Evolutionary conservation across 805 yeast species (phyloP).

Genomic region (Saccharomycopsis fermentans): DNA sequence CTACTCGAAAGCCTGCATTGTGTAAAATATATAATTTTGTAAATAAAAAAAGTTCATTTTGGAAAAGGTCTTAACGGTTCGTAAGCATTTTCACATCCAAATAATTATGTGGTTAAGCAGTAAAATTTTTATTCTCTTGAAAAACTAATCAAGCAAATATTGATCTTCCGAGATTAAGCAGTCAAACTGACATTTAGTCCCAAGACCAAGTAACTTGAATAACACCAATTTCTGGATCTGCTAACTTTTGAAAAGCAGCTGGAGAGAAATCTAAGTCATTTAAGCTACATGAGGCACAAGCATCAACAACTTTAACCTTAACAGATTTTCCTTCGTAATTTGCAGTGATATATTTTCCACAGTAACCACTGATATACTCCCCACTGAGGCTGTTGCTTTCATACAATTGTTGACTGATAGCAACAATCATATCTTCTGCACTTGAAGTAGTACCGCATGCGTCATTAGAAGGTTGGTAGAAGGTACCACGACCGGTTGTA

Average conservation of each 20-base stretch:
- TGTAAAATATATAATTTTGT: too few relatives aligned
- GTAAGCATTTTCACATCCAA: too few relatives aligned
- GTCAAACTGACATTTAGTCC: not conserved
- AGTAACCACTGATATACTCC: constrained; percentile 31
- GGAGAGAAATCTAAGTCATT: constrained; percentile 53
- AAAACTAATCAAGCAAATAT: too few relatives aligned
- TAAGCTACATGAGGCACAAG: constrained; percentile 43
- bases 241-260: constrained; percentile 42
- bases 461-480: constrained; percentile 34
- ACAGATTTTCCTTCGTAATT: constrained; percentile 40
- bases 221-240: constrained; percentile 43
- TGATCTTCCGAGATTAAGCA: too few relatives aligned
- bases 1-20: too few relatives aligned
- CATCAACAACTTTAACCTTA: constrained; percentile 46
- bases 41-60: too few relatives aligned
- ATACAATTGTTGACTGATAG: constrained; percentile 35
- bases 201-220: constrained; percentile 41
- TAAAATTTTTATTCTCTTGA: too few relatives aligned
- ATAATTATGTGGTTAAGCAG: too few relatives aligned
- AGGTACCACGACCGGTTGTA: constrained; percentile 33
- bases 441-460: constrained; percentile 43
- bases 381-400: constrained; percentile 28
- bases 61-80: too few relatives aligned
- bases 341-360: constrained; percentile 44
- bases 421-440: constrained; percentile 42